Evolutionary conservation across 768 basidiomycete species (phyloP), one percentile per base, ranked within the genome.

Genomic region (Amanita subjunquillea): DNA sequence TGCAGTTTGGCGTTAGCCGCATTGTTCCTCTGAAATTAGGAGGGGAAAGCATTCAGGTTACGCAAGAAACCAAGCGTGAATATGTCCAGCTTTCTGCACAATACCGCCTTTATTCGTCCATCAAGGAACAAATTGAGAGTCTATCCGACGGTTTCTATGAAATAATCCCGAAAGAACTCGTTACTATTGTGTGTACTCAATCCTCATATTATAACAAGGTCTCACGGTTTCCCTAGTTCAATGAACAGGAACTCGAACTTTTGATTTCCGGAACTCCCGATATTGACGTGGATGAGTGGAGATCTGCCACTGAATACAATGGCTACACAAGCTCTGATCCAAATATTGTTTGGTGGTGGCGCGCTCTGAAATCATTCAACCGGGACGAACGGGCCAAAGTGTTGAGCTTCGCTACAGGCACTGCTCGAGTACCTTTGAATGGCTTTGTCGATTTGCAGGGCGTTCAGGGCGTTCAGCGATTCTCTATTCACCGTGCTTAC

Each of bases 311-410:
- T 2, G 91, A 93, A 62, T 91, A 93, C 69, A 90, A 85, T 56
- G 88, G 90, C 44, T 92, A 91, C 65, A 80, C 77, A 5, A 79
- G 86, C 60, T 88, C 87, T 2, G 94, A 99, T 65, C 91, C 95
- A 5, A 93, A 95, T 61, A 93, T 98, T 55, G 85, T 90, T 27
- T 99, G 94, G 94, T 97, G 92, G 87, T 99, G 96, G 96, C 80
- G 96, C 58, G 95, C 95, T 2, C 78, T 99, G 40, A 92, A 98
- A 68, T 95, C 92, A 7, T 97, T 97, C 72, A 91, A 88, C 58
- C 87, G 95, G 32, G 94, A 97, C 60, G 96, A 99, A 68, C 77
- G 92, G 52, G 93, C 96, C 30, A 93, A 96, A 67, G 91, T 99
- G 42, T 75, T 99, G 53, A 95, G 94, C 73, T 99, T 99, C 68